Conservation (phyloP, 768 basidiomycete species). For the Russula vinacea region DNA sequence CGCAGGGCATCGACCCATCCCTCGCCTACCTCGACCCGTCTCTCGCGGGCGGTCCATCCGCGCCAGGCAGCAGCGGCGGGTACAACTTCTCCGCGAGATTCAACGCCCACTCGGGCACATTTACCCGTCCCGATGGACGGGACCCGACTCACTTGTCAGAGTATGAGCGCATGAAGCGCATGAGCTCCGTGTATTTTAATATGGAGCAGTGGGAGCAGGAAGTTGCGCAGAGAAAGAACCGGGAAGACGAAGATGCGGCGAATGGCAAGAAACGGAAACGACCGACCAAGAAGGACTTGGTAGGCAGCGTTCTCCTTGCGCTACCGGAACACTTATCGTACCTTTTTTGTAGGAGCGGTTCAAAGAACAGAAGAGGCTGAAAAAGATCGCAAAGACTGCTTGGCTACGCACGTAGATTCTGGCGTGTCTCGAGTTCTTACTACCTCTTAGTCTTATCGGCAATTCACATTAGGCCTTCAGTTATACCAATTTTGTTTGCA, state of each 20-base stretch:
- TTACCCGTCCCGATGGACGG: slow-evolving; percentile 61
- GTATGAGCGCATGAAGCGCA: slow-evolving; percentile 75
- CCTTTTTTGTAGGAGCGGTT: slow-evolving; percentile 64
- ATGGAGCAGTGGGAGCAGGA: slow-evolving; percentile 76
- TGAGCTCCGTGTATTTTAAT: slow-evolving; percentile 88
- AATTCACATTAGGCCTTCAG: slow-evolving; percentile 7
- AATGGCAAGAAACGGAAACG: slow-evolving; percentile 71
- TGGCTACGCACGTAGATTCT: slow-evolving; percentile 66
- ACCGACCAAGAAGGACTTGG: slow-evolving; percentile 81
- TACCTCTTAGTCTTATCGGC: slow-evolving; percentile 2
- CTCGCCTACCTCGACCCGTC: slow-evolving; percentile 79
- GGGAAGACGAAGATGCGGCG: slow-evolving; percentile 47
- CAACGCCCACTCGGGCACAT: slow-evolving; percentile 78
- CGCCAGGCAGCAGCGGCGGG: slow-evolving; percentile 41
- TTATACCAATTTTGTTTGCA: slow-evolving; percentile 19
- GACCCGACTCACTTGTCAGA: slow-evolving; percentile 76
- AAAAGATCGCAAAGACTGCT: slow-evolving; percentile 86
- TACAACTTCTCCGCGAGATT: slow-evolving; percentile 63
- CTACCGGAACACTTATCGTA: slow-evolving; percentile 18
- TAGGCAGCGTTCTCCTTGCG: slow-evolving; percentile 38
- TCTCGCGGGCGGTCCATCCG: slow-evolving; percentile 41
- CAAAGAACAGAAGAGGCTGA: slow-evolving; percentile 74
- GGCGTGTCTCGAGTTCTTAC: slow-evolving; percentile 11
- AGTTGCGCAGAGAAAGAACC: slow-evolving; percentile 47
- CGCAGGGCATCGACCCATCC: slow-evolving; percentile 79